Percentiles rank a stretch among this genome's conserved stretches.
These are phyloP conservation scores for Lentithecium fluviatile DNA, from an alignment of 495 filamentous ascomycete genomes.

Conservation along the genomic window DNA sequence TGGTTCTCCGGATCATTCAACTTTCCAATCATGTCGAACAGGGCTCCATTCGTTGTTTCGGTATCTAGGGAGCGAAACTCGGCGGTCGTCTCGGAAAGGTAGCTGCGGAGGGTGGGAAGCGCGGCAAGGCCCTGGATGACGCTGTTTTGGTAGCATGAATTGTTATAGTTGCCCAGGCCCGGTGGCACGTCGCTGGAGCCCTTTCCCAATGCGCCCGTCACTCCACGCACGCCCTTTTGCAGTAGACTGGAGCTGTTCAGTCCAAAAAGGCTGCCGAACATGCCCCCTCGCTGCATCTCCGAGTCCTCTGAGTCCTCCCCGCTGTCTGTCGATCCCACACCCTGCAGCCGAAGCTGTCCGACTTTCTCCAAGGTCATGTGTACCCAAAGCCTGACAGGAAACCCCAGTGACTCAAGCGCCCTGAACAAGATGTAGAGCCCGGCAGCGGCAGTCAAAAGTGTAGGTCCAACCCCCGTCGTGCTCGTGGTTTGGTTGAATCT, in stretches of 20 bases:
- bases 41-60: constrained; percentile 52
- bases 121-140: constrained; percentile 78
- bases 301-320: not conserved
- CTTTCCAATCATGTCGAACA: constrained; percentile 62
- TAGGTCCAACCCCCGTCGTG: not conserved
- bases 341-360: not conserved
- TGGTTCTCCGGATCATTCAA: constrained; percentile 66
- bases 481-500: too few species aligned
- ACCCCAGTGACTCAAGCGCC: constrained; percentile 19
- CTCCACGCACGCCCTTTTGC: constrained; percentile 31
- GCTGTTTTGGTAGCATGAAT: constrained; percentile 97
- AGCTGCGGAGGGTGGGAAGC: constrained; percentile 59
- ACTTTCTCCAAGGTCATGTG: constrained; percentile 12
- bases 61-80: constrained; percentile 41
- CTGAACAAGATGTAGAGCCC: constrained; percentile 19
- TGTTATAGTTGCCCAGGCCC: constrained; percentile 86
- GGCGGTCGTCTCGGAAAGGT: constrained; percentile 50
- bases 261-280: constrained; percentile 63
- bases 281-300: constrained; percentile 13
- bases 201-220: constrained; percentile 4
- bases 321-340: not conserved
- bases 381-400: constrained; percentile 29
- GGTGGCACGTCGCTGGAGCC: constrained; percentile 52
- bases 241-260: constrained; percentile 55
- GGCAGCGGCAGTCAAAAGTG: not conserved